A percentile compares a stretch with the other conserved stretches of the same genome.
Conservation (phyloP, 1,284 basidiomycete genomes). For the Cryptococcus deneoformans region DNA sequence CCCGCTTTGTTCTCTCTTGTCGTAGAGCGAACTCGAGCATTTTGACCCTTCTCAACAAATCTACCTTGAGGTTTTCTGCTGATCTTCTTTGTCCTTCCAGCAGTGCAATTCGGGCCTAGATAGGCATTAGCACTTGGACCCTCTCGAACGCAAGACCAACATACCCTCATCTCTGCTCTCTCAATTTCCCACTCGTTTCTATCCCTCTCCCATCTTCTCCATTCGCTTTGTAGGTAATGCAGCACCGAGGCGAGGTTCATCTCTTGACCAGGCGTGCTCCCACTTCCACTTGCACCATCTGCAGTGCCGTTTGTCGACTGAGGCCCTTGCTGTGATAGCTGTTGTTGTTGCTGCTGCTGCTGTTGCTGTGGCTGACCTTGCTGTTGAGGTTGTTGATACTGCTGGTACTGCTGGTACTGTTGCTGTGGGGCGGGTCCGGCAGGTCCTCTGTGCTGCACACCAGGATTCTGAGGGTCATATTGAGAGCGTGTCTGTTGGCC, state of each 20-base stretch:
- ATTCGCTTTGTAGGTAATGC: conserved; percentile 97
- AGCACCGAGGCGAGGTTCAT: conserved; percentile 92
- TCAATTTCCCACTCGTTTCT: conserved; percentile 99
- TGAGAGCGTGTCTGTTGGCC: neutral
- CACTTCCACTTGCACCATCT: conserved; percentile 32
- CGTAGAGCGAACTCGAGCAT: conserved; percentile 97
- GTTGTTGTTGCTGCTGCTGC: conserved; percentile 14
- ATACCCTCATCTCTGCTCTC: conserved; percentile 94
- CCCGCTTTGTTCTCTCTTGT: conserved; percentile 86
- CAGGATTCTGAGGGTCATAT: neutral
- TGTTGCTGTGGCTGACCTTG: conserved; percentile 16
- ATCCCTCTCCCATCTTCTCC: conserved; percentile 93
- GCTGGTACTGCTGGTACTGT: conserved; percentile 15
- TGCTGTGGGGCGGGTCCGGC: neutral
- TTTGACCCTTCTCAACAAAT: conserved; percentile 93
- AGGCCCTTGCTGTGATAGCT: conserved; percentile 8
- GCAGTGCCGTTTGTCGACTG: conserved; percentile 12
- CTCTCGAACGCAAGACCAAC: conserved; percentile 39
- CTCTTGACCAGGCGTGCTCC: conserved; percentile 51
- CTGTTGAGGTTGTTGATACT: conserved; percentile 19
- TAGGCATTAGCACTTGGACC: neutral
- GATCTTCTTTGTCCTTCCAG: conserved; percentile 94
- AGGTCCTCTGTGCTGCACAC: neutral
- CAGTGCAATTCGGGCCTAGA: conserved; percentile 89
- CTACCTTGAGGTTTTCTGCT: conserved; percentile 95